Evolutionary conservation across 169 alveolate species (phyloP).

Genomic region (Neospora caninum): DNA sequence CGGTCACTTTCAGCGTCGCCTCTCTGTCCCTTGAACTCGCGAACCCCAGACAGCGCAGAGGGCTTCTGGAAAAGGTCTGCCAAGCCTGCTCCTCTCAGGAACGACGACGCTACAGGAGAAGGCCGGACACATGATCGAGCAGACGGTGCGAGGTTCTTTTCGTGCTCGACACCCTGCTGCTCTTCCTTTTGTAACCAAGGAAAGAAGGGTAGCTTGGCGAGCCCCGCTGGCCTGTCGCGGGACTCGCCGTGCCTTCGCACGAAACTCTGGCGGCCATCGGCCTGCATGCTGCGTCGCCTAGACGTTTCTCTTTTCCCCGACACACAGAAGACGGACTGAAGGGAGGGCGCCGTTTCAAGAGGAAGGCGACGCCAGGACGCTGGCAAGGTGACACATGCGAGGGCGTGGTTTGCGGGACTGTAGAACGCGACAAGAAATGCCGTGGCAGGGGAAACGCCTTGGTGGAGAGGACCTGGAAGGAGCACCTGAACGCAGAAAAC

Average conservation of each 20-base stretch:
- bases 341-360: background rate
- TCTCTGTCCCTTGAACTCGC: background rate
- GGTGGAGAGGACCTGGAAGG: constrained; percentile 4
- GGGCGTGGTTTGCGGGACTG: background rate
- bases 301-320: background rate
- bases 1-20: background rate
- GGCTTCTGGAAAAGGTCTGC: background rate
- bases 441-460: background rate
- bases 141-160: background rate
- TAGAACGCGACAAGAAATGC: constrained; percentile 24
- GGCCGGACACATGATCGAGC: background rate
- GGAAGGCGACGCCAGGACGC: background rate
- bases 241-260: background rate
- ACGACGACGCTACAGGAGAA: background rate
- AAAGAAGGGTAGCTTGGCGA: background rate
- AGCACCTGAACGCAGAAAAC: background rate
- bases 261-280: background rate
- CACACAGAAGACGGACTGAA: background rate
- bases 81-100: constrained; percentile 4
- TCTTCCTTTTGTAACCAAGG: background rate
- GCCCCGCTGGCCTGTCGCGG: background rate
- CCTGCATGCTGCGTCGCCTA: background rate
- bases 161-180: no score
- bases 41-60: background rate
- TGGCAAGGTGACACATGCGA: background rate